A percentile compares a stretch with the other conserved stretches of the same genome.
These are phyloP conservation scores for Paraglomus brasilianum DNA, from an alignment of 192 early-diverging fungal genomes.

Conservation along the genomic window DNA sequence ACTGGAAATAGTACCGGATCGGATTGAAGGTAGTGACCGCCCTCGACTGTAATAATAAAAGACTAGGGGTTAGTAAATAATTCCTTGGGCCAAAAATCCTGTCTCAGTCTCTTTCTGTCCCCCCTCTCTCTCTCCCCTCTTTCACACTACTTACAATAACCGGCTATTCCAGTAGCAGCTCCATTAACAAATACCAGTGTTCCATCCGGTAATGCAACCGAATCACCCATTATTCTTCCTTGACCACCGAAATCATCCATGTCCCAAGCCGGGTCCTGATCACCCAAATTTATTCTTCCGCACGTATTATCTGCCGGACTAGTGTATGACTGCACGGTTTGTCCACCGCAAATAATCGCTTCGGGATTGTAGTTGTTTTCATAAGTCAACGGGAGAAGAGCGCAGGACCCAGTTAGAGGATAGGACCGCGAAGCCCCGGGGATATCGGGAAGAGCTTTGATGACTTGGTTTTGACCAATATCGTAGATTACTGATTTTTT, in stretches of 20 bases:
- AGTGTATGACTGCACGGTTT: slow-evolving; percentile 30
- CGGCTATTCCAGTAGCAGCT: slow-evolving; percentile 51
- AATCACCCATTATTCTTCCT: slow-evolving; percentile 52
- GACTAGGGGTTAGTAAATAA: no score
- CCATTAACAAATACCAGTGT: slow-evolving; percentile 62
- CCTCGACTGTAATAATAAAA: no score
- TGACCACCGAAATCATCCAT: slow-evolving; percentile 45
- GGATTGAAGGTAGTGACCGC: not conserved
- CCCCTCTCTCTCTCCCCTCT: not conserved
- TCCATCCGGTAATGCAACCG: slow-evolving; percentile 49
- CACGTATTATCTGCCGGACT: slow-evolving; percentile 45
- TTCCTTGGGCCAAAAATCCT: no score
- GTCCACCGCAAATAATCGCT: slow-evolving; percentile 63
- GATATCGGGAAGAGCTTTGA: slow-evolving; percentile 45
- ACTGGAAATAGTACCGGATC: slow-evolving; percentile 50
- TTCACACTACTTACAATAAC: slow-evolving; percentile 38
- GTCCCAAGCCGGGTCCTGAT: slow-evolving; percentile 41
- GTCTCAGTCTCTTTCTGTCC: no score
- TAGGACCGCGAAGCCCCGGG: slow-evolving; percentile 52
- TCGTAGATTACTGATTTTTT: slow-evolving; percentile 46
- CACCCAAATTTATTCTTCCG: slow-evolving; percentile 40
- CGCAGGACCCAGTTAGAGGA: slow-evolving; percentile 52
- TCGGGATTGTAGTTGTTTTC: slow-evolving; percentile 55
- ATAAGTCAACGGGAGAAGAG: slow-evolving; percentile 55
- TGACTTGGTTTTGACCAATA: slow-evolving; percentile 38